Conservation (phyloP, 2,329 filamentous ascomycete genomes). For the Tetracladium maxilliforme region DNA sequence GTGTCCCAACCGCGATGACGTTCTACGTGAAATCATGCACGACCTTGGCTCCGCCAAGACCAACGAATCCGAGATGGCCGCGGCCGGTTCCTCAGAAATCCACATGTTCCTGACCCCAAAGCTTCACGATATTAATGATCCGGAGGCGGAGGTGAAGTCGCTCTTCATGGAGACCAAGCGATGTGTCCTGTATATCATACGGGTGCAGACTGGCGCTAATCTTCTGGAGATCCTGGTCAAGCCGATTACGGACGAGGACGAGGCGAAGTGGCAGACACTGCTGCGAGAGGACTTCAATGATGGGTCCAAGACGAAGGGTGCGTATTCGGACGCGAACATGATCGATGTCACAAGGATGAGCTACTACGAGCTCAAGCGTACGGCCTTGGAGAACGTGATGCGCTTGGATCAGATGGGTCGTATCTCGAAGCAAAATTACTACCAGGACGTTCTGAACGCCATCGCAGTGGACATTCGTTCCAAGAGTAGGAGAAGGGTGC, state of each 20-base stretch:
- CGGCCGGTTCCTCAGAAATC: constrained; percentile 76
- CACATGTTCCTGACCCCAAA: constrained; percentile 83
- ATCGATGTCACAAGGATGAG: constrained; percentile 80
- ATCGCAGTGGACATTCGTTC: constrained; percentile 95
- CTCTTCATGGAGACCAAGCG: constrained; percentile 98
- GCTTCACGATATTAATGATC: constrained; percentile 80
- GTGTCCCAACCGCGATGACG: constrained; percentile 70
- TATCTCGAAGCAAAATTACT: constrained; percentile 77
- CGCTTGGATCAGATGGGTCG: constrained; percentile 74
- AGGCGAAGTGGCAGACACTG: constrained; percentile 71
- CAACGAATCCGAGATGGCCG: constrained; percentile 86
- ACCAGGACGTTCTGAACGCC: constrained; percentile 95
- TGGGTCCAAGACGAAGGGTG: constrained; percentile 56
- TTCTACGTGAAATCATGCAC: constrained; percentile 79
- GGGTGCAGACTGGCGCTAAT: constrained; percentile 80
- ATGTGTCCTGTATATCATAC: constrained; percentile 93
- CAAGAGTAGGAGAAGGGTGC: constrained; percentile 84
- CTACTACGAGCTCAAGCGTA: constrained; percentile 86
- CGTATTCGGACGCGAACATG: constrained; percentile 82
- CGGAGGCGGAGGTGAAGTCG: constrained; percentile 80
- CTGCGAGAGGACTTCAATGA: constrained; percentile 67
- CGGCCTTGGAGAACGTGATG: constrained; percentile 87
- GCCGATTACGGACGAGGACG: constrained; percentile 74
- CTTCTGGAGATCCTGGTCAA: constrained; percentile 94
- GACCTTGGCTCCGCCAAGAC: constrained; percentile 93